Evolutionary conservation across 257 asterid species (phyloP).

Genomic region (Solanum arcanum): DNA sequence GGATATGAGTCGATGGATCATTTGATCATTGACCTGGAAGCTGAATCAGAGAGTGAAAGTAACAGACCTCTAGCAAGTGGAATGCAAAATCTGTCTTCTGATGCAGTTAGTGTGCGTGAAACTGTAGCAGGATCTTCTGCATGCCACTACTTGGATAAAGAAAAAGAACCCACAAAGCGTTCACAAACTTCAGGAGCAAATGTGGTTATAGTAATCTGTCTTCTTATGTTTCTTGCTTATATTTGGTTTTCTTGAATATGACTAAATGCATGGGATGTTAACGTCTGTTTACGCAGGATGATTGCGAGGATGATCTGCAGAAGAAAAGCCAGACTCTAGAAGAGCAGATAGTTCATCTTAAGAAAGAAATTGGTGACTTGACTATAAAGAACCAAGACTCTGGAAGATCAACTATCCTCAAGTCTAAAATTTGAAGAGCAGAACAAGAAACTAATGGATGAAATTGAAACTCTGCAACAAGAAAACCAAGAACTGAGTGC

Average conservation of each 20-base stretch:
- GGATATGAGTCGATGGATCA: background rate
- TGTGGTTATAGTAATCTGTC: background rate
- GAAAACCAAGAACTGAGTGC: background rate
- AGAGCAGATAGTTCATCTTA: constrained; percentile 1
- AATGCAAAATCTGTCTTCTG: background rate
- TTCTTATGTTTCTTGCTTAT: background rate
- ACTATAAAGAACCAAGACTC: background rate
- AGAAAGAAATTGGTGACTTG: background rate
- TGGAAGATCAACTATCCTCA: background rate
- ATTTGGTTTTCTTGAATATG: background rate
- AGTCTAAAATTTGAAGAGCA: background rate
- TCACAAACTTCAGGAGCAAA: background rate
- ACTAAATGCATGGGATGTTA: background rate
- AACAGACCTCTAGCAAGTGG: background rate
- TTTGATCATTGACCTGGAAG: background rate
- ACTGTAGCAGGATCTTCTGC: background rate
- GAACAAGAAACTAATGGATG: constrained; percentile 1
- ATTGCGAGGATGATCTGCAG: background rate
- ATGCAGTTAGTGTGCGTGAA: background rate
- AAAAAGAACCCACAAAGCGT: background rate
- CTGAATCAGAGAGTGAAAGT: background rate
- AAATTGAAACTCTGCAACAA: background rate
- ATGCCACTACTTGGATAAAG: background rate
- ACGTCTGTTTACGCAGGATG: background rate
- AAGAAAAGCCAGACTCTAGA: background rate